Base-by-base conservation (phyloP, 306 rosid species). In the Dryas octopetala region DNA sequence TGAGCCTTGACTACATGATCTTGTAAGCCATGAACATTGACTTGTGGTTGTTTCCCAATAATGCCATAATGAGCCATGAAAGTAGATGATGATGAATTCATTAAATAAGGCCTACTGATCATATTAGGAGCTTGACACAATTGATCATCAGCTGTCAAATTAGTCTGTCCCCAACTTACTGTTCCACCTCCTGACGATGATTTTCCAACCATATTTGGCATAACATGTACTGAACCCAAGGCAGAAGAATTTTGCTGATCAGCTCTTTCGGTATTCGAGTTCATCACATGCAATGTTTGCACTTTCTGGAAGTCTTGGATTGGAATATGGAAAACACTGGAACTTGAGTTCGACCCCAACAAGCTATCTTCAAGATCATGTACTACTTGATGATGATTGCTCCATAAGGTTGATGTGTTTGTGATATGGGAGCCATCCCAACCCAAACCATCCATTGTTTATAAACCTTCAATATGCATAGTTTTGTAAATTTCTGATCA, bases 361-460 rank as follows among this genome's bases (percentile, higher is more conserved):
- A 79, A 84, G 28, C 75, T 79, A 71, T 83, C 87, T 73, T 88
- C 90, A 67, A 83, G 67, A 5, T 75, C 85, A 49, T 75, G 82
- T 32, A 59, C 41, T 59, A 32, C 38, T 60, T 77, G 87, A 62
- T 75, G 89, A 68, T 79, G 86, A 60, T 73, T 66, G 75, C 79
- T 89, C 91, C 96, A 87, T 51, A 80, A 9, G 68, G 84, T 78
- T 3, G 78, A 59, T 58, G 86, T 68, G 67, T 70, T 83, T 45
- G 62, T 57, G 17, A 41, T 46, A 78, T 82, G 75, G 19, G 91
- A 80, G 17, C 85, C 85, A 66, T 81, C 85, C 93, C 96, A 88
- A 32, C 54, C 81, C 76, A 84, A 15, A 76, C 72, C 79, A 66
- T 90, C 97, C 98, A 93, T 93, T 11, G 55, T 46, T 45, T 59